Evolutionary conservation across 2,329 filamentous ascomycete species (phyloP).

Genomic region (Calonectria leucothoes): DNA sequence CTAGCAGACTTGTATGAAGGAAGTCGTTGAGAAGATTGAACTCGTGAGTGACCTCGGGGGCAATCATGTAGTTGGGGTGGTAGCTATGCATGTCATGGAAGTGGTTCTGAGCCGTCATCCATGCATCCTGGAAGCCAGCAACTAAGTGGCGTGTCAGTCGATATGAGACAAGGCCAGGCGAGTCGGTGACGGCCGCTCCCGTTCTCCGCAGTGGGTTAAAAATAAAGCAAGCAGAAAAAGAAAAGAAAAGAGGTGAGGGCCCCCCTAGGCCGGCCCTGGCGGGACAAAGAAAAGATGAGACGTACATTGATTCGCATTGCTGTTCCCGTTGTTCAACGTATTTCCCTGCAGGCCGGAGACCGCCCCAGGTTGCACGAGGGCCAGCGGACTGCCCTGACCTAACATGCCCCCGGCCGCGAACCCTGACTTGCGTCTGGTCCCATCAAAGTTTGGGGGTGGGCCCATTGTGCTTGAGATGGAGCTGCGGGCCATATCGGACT

Average conservation of each 20-base stretch:
- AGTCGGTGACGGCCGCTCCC: constrained; percentile 35
- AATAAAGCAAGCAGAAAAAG: constrained; percentile 35
- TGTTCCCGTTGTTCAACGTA: constrained; percentile 63
- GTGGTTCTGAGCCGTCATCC: constrained; percentile 78
- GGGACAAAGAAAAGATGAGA: constrained; percentile 47
- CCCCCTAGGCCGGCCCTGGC: constrained; percentile 28
- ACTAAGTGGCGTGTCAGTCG: constrained; percentile 62
- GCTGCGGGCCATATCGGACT: constrained; percentile 62
- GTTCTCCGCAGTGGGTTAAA: constrained; percentile 40
- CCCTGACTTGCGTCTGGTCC: constrained; percentile 52
- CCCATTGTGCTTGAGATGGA: constrained; percentile 70
- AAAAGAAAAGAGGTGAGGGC: constrained; percentile 21
- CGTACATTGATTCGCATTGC: constrained; percentile 81
- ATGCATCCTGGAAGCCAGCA: constrained; percentile 83
- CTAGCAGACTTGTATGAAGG: constrained; percentile 88
- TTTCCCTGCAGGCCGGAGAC: constrained; percentile 75
- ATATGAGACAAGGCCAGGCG: constrained; percentile 34
- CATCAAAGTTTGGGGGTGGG: constrained; percentile 58
- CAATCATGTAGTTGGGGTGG: constrained; percentile 94
- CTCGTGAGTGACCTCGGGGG: constrained; percentile 92
- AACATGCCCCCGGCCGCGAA: constrained; percentile 57
- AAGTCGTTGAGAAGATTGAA: constrained; percentile 98
- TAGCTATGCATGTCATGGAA: constrained; percentile 94
- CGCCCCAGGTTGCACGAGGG: constrained; percentile 78
- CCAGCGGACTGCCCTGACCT: constrained; percentile 65